A percentile compares a stretch with the other conserved stretches of the same genome.
These are phyloP conservation scores for Agrocybe praecox DNA, from an alignment of 768 basidiomycete species.

Conservation along the genomic window DNA sequence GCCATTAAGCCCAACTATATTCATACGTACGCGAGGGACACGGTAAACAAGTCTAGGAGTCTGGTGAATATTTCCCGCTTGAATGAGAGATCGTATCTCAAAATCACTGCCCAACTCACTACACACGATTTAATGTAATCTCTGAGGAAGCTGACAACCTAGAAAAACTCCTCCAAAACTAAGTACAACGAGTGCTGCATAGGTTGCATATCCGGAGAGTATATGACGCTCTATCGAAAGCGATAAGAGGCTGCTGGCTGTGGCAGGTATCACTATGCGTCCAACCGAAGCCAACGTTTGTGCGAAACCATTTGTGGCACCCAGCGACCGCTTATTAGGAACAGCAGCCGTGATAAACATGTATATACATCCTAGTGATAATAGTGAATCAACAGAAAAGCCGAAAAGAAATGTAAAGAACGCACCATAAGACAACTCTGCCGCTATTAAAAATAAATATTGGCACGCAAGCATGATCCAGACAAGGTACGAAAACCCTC, in stretches of 20 bases:
- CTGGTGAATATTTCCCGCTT: too few relatives aligned
- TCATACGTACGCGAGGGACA: too few relatives aligned
- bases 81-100: too few relatives aligned
- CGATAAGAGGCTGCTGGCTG: constrained; percentile 24
- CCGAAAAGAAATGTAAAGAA: neutral
- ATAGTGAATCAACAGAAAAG: neutral
- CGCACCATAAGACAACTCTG: constrained; percentile 36
- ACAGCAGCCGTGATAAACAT: constrained; percentile 58
- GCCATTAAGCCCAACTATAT: too few relatives aligned
- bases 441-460: constrained; percentile 27
- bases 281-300: constrained; percentile 29
- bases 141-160: constrained; percentile 18
- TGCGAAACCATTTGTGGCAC: constrained; percentile 54
- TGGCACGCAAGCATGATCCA: constrained; percentile 30
- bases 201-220: constrained; percentile 25
- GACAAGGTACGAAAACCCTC: constrained; percentile 23
- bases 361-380: constrained; percentile 25
- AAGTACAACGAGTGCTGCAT: constrained; percentile 17
- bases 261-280: constrained; percentile 20
- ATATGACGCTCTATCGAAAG: constrained; percentile 25
- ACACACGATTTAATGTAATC: constrained; percentile 4
- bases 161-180: constrained; percentile 19
- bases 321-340: constrained; percentile 55
- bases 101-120: too few relatives aligned
- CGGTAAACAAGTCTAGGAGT: too few relatives aligned